Conservation (phyloP, 345 rosid genomes). For the Sapria himalayana region DNA sequence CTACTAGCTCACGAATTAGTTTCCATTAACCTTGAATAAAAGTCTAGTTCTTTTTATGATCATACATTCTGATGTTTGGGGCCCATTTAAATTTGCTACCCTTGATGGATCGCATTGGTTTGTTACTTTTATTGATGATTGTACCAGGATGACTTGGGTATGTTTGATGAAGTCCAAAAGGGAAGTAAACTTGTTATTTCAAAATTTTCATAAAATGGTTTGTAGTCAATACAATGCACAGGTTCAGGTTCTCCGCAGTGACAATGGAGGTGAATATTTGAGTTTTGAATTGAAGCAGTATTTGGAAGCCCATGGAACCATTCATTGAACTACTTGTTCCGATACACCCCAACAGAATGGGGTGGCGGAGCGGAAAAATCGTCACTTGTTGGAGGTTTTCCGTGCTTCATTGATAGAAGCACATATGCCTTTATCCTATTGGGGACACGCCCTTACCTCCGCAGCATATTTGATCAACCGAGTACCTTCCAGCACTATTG, state of each 20-base stretch:
- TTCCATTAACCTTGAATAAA: slow-evolving; percentile 2
- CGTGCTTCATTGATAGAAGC: not conserved
- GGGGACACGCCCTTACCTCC: too few species aligned
- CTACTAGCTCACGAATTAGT: too few species aligned
- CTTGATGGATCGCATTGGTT: too few species aligned
- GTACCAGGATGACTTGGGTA: too few species aligned
- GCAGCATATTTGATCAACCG: too few species aligned
- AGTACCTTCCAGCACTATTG: too few species aligned
- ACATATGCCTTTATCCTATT: too few species aligned
- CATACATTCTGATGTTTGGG: slow-evolving; percentile 5
- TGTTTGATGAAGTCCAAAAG: not conserved
- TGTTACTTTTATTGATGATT: too few species aligned
- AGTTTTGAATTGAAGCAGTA: not conserved
- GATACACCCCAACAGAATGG: not conserved
- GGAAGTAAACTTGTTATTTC: not conserved
- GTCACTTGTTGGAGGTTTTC: not conserved
- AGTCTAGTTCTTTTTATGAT: not conserved
- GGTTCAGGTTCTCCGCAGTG: not conserved
- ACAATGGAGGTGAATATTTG: not conserved
- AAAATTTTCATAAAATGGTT: not conserved
- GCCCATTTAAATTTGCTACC: not conserved
- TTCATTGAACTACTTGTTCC: not conserved
- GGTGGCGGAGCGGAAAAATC: not conserved
- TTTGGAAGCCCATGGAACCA: not conserved
- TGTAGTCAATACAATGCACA: not conserved